These are phyloP conservation scores for Podosphaera xanthii DNA, from an alignment of 2,329 filamentous ascomycete species.

Conservation along the genomic window DNA sequence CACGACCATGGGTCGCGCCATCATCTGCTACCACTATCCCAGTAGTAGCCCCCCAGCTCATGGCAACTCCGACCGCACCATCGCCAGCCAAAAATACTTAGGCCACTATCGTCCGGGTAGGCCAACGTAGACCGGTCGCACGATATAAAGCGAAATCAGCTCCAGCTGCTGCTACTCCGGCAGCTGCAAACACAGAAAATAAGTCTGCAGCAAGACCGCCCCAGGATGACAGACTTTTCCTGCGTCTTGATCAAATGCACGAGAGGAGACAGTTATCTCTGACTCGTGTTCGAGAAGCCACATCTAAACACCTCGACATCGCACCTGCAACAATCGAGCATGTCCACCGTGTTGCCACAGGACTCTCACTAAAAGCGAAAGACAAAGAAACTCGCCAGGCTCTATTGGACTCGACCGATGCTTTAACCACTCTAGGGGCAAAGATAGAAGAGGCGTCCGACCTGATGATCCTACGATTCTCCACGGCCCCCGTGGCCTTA, in stretches of 20 bases:
- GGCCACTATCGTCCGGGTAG: too few relatives aligned
- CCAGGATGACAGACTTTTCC: not conserved
- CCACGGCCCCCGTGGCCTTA: not conserved
- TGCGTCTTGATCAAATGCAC: not conserved
- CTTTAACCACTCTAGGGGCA: not conserved
- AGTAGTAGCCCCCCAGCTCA: too few relatives aligned
- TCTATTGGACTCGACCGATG: not conserved
- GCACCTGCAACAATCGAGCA: not conserved
- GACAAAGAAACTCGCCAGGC: not conserved
- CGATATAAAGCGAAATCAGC: too few relatives aligned
- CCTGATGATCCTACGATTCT: not conserved
- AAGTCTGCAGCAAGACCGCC: not conserved
- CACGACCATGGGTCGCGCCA: too few relatives aligned
- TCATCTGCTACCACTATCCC: too few relatives aligned
- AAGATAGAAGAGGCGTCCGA: not conserved
- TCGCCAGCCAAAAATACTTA: too few relatives aligned
- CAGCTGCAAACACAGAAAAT: too few relatives aligned
- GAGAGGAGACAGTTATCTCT: not conserved
- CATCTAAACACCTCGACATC: not conserved
- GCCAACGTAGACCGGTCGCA: too few relatives aligned
- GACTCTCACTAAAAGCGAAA: not conserved
- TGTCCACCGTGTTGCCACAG: not conserved
- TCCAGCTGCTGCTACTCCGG: too few relatives aligned
- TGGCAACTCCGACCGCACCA: too few relatives aligned
- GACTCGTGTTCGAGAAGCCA: not conserved